Conservation (phyloP, 306 rosid species). For the Acacia confusa region DNA sequence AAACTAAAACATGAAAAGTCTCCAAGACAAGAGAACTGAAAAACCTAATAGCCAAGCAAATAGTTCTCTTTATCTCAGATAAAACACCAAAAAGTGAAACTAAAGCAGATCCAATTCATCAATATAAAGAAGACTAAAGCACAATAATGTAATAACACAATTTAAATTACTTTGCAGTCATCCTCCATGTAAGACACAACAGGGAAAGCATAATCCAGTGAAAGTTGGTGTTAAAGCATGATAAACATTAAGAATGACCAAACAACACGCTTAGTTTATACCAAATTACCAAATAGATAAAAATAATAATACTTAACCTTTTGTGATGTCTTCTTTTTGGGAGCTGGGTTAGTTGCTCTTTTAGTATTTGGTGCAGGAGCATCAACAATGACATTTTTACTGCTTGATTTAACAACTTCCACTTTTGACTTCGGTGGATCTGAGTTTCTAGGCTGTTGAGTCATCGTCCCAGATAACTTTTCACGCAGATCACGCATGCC, state of each 20-base stretch:
- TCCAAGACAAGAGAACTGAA: neutral
- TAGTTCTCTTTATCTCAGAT: neutral
- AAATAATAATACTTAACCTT: conserved; percentile 49
- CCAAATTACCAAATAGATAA: neutral
- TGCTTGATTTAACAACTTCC: conserved; percentile 49
- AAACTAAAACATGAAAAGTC: neutral
- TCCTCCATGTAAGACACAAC: conserved; percentile 12
- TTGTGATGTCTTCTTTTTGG: conserved; percentile 56
- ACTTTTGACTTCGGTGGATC: conserved; percentile 68
- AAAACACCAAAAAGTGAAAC: conserved; percentile 9
- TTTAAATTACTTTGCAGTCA: neutral
- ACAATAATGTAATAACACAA: neutral
- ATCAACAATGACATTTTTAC: conserved; percentile 49
- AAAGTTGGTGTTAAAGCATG: conserved; percentile 7
- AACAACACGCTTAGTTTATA: conserved; percentile 11
- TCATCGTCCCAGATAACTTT: conserved; percentile 78
- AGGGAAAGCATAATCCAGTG: conserved; percentile 2
- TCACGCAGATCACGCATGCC: conserved; percentile 84
- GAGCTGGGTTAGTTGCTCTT: conserved; percentile 53
- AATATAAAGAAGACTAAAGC: neutral
- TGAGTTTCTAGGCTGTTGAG: conserved; percentile 56
- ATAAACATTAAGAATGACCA: conserved; percentile 10
- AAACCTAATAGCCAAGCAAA: neutral
- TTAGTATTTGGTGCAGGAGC: conserved; percentile 48
- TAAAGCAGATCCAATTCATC: neutral